phyloP scores from a whole-genome alignment of 169 alveolate species.

The Eimeria tenella region DNA sequence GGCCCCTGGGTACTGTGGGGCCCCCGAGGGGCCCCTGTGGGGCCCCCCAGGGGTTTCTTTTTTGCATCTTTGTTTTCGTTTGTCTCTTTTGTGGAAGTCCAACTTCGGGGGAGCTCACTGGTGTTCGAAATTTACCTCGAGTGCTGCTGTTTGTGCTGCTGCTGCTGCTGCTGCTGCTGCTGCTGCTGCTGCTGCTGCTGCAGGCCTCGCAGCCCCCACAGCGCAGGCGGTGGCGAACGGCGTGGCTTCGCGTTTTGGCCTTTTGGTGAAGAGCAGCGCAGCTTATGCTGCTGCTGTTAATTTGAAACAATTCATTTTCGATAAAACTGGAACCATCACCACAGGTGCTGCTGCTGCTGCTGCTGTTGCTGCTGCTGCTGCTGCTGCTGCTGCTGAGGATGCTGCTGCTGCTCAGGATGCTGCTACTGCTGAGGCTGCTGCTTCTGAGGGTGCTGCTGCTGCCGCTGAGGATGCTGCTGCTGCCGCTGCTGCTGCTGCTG shows the following conservation, averaged over 20 bases:
- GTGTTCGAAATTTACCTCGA: background rate
- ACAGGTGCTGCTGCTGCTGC: conserved; percentile 8
- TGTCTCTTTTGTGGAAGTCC: background rate
- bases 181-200: background rate
- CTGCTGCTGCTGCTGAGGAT: no score
- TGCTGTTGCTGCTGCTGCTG: background rate
- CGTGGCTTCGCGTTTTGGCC: conserved; percentile 75
- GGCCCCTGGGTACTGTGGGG: no score
- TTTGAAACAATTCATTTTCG: conserved; percentile 55
- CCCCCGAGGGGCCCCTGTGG: no score
- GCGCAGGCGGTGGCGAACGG: conserved; percentile 75
- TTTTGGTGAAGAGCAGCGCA: conserved; percentile 60
- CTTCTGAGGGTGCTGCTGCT: no score
- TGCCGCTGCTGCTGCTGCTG: no score
- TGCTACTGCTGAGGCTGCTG: no score
- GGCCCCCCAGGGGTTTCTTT: no score
- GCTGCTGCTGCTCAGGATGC: no score
- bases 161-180: conserved; percentile 13
- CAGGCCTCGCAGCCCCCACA: conserved; percentile 81
- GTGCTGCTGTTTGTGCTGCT: background rate
- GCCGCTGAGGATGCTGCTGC: no score
- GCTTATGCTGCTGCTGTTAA: conserved; percentile 64
- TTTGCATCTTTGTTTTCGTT: no score
- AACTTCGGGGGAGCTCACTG: background rate
- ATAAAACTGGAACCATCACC: conserved; percentile 79